A percentile compares a stretch with the other conserved stretches of the same genome.
phyloP scores from a whole-genome alignment of 176 grass and related monocot species.

The Avena insularis region DNA sequence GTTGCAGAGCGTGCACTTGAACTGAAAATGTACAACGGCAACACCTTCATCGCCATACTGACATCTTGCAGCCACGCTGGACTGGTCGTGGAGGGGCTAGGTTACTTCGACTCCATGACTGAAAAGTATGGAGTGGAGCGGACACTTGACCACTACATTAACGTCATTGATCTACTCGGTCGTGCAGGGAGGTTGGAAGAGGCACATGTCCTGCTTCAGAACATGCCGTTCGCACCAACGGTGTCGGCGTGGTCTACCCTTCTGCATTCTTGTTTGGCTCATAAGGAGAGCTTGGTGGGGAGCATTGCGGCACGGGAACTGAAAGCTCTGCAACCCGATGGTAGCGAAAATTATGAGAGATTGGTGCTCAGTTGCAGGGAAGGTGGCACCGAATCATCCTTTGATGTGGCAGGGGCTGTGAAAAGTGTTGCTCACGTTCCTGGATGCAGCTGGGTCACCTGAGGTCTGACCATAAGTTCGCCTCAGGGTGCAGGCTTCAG shows the following conservation, averaged over 20 bases:
- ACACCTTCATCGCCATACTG: conserved; percentile 61
- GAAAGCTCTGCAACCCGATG: conserved; percentile 19
- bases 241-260: conserved; percentile 56
- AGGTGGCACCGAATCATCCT: background rate
- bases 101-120: conserved; percentile 56
- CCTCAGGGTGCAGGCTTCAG: background rate
- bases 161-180: conserved; percentile 52
- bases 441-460: conserved; percentile 48
- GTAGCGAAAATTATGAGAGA: conserved; percentile 33
- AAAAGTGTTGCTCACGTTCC: conserved; percentile 29
- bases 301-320: conserved; percentile 47
- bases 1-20: conserved; percentile 40
- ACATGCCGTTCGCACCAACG: conserved; percentile 41
- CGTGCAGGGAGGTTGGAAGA: conserved; percentile 56
- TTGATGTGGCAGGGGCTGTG: background rate
- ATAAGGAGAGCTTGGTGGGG: conserved; percentile 28
- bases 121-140: conserved; percentile 49
- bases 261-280: conserved; percentile 59
- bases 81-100: conserved; percentile 50
- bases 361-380: conserved; percentile 19
- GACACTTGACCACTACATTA: conserved; percentile 52
- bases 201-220: conserved; percentile 48
- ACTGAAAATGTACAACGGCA: conserved; percentile 43
- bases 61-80: conserved; percentile 58
- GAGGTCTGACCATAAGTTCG: background rate